phyloP scores from a whole-genome alignment of 306 rosid species.

The Vigna angularis region DNA sequence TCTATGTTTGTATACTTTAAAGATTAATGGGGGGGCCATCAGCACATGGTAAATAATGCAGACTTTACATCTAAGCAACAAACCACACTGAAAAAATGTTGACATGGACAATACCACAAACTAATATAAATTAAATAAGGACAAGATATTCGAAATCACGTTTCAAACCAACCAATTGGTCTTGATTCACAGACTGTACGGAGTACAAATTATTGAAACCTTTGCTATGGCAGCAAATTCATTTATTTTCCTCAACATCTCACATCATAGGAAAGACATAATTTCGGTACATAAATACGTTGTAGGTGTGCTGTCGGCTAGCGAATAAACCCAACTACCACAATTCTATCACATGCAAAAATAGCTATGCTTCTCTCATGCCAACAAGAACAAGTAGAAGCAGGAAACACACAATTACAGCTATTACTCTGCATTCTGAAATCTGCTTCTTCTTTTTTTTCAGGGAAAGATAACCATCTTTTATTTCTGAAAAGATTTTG shows the following conservation, averaged over 20 bases:
- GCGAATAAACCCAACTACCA: constrained; percentile 16
- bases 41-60: constrained; percentile 17
- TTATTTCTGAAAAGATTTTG: background rate
- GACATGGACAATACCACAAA: constrained; percentile 10
- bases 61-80: constrained; percentile 22
- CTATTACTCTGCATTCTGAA: background rate
- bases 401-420: background rate
- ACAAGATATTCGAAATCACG: constrained; percentile 17
- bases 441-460: background rate
- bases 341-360: constrained; percentile 20
- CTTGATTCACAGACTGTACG: background rate
- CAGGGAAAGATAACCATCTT: background rate
- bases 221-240: constrained; percentile 9
- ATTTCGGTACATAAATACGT: background rate
- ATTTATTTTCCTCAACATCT: constrained; percentile 36
- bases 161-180: constrained; percentile 32
- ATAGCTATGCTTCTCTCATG: background rate
- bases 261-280: constrained; percentile 24
- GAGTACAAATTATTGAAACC: background rate
- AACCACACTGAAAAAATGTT: constrained; percentile 1
- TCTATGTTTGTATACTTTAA: background rate
- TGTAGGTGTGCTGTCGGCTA: constrained; percentile 16
- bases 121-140: constrained; percentile 5
- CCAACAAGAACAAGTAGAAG: background rate
- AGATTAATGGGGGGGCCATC: constrained; percentile 12